Conservation (phyloP, 345 rosid genomes). For the Aurinia saxatilis region DNA sequence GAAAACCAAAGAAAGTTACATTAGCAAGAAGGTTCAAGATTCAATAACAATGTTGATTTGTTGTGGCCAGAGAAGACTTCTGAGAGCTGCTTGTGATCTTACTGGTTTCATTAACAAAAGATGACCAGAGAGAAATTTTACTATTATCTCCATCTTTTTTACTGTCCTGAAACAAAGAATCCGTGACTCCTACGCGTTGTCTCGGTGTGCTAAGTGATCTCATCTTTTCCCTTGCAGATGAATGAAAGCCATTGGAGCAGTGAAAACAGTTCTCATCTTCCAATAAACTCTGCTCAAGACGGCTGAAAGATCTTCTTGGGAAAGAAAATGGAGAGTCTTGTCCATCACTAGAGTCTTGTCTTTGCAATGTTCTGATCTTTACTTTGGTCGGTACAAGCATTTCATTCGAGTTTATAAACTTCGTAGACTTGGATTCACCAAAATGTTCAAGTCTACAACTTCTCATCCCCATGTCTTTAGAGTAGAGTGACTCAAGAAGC, state of each 20-base stretch:
- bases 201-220: slow-evolving; percentile 80
- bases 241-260: slow-evolving; percentile 46
- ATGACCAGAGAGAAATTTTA: slow-evolving; percentile 36
- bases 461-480: slow-evolving; percentile 36
- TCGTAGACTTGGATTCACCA: slow-evolving; percentile 28
- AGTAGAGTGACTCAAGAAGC: slow-evolving; percentile 33
- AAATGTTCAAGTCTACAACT: slow-evolving; percentile 30
- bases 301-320: slow-evolving; percentile 65
- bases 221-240: slow-evolving; percentile 66
- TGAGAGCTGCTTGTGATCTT: slow-evolving; percentile 19
- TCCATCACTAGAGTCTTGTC: slow-evolving; percentile 38
- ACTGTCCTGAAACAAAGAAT: slow-evolving; percentile 33
- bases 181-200: slow-evolving; percentile 42
- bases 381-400: slow-evolving; percentile 22
- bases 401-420: slow-evolving; percentile 21
- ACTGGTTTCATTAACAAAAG: slow-evolving; percentile 43
- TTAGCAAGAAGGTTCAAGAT: not conserved
- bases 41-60: slow-evolving; percentile 14
- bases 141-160: slow-evolving; percentile 18
- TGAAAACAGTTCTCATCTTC: slow-evolving; percentile 38
- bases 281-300: slow-evolving; percentile 21
- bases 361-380: slow-evolving; percentile 23
- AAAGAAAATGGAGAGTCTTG: slow-evolving; percentile 44
- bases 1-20: slow-evolving; percentile 1
- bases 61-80: slow-evolving; percentile 21